These are phyloP conservation scores for Venturia asperata DNA, from an alignment of 2,329 filamentous ascomycete species.

Conservation along the genomic window DNA sequence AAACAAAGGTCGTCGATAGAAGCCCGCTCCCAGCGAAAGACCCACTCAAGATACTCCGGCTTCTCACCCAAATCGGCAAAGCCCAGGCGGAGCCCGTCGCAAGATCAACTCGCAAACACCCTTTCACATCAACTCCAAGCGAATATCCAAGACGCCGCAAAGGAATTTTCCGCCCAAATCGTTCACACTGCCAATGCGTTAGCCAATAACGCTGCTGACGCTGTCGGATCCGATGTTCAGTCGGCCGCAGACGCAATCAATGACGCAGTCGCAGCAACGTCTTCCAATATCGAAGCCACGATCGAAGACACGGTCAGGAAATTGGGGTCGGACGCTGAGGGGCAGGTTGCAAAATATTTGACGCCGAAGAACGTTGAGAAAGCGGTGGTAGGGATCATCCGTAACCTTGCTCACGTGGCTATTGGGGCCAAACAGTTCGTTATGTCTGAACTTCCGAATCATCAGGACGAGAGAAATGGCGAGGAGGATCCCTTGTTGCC, in stretches of 20 bases:
- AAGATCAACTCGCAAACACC: conserved; percentile 1
- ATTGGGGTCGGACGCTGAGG: not conserved
- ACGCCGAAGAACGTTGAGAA: not conserved
- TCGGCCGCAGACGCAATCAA: not conserved
- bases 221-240: not conserved
- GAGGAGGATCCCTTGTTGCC: not conserved
- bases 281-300: not conserved
- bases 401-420: not conserved
- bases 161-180: not conserved
- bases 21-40: not conserved
- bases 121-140: not conserved
- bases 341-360: not conserved
- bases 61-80: not conserved
- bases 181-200: not conserved
- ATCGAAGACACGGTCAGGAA: not conserved
- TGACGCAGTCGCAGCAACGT: not conserved
- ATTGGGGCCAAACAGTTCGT: not conserved
- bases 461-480: not conserved
- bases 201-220: not conserved
- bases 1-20: not conserved
- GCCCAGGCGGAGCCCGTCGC: not conserved
- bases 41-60: not conserved
- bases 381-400: not conserved
- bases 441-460: not conserved
- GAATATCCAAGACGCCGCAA: not conserved